Evolutionary conservation across 2,329 filamentous ascomycete genomes (phyloP).

Genomic region (Coniochaeta sp.): DNA sequence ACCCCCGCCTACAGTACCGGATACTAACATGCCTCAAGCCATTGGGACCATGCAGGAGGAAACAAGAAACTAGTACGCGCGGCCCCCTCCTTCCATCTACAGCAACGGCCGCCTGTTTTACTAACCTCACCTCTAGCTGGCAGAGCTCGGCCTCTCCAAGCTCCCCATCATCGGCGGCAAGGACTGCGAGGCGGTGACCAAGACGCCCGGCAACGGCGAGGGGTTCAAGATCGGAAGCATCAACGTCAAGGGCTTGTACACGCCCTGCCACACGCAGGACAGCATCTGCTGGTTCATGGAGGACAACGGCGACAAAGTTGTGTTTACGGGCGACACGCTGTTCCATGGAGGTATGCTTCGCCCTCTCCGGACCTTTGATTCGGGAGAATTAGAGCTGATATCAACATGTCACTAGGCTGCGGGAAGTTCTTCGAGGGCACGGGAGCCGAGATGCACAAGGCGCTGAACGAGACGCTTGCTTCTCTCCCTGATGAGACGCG

Average conservation of each 20-base stretch:
- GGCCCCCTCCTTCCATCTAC: too few relatives aligned
- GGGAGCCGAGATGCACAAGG: conserved; percentile 84
- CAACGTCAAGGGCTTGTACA: conserved; percentile 80
- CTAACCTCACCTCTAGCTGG: conserved; percentile 16
- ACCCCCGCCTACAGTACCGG: not conserved
- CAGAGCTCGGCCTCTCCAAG: conserved; percentile 46
- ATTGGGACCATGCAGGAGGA: conserved; percentile 90
- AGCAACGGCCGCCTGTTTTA: too few relatives aligned
- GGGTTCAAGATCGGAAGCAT: conserved; percentile 80
- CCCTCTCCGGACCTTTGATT: too few relatives aligned
- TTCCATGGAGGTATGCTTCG: conserved; percentile 85
- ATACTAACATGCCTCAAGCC: conserved; percentile 43
- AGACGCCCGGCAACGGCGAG: conserved; percentile 67
- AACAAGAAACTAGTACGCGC: conserved; percentile 75
- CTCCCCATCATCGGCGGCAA: conserved; percentile 81
- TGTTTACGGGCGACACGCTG: conserved; percentile 94
- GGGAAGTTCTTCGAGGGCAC: conserved; percentile 94
- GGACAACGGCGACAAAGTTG: conserved; percentile 66
- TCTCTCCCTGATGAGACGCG: conserved; percentile 81
- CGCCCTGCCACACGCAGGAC: conserved; percentile 96
- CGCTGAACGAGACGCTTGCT: conserved; percentile 78
- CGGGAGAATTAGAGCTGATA: too few relatives aligned
- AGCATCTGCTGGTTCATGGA: conserved; percentile 94
- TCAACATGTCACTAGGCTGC: conserved; percentile 60
- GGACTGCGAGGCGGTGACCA: conserved; percentile 73